Evolutionary conservation across 148 eudicot species (phyloP).

Genomic region (Nepenthes mirabilis): DNA sequence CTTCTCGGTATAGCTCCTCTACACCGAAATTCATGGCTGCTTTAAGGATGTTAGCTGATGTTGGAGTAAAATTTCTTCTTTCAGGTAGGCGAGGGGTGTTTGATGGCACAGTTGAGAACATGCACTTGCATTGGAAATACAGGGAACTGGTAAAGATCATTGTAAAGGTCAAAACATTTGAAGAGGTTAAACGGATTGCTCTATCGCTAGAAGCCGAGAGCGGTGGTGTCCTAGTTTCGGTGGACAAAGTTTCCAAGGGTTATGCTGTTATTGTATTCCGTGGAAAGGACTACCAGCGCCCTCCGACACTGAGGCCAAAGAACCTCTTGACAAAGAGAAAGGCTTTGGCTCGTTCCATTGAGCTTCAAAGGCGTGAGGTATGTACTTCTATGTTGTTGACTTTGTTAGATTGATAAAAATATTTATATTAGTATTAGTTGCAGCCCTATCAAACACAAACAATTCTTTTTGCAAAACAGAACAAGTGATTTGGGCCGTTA

Average conservation of each 20-base stretch:
- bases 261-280: conserved; percentile 86
- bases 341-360: conserved; percentile 93
- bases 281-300: conserved; percentile 74
- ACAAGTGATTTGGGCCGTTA: too few relatives aligned
- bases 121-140: conserved; percentile 99
- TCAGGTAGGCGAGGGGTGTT: conserved; percentile 96
- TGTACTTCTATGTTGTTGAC: neutral
- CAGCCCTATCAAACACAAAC: too few relatives aligned
- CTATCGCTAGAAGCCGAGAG: conserved; percentile 93
- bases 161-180: conserved; percentile 55
- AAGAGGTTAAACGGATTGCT: conserved; percentile 67
- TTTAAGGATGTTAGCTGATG: conserved; percentile 3
- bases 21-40: neutral
- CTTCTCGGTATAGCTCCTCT: conserved; percentile 56
- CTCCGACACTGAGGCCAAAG: conserved; percentile 66
- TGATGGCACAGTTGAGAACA: conserved; percentile 95
- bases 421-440: too few relatives aligned
- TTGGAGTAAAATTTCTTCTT: conserved; percentile 5
- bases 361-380: conserved; percentile 94
- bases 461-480: too few relatives aligned
- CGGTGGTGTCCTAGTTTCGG: conserved; percentile 85
- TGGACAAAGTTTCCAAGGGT: conserved; percentile 89
- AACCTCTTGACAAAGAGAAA: conserved; percentile 87
- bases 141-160: conserved; percentile 85
- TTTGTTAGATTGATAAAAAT: neutral